Percentiles rank a stretch among this genome's conserved stretches.
Evolutionary conservation across 352 stramenopile species (phyloP).

Genomic region (Salisapilia sapeloensis): DNA sequence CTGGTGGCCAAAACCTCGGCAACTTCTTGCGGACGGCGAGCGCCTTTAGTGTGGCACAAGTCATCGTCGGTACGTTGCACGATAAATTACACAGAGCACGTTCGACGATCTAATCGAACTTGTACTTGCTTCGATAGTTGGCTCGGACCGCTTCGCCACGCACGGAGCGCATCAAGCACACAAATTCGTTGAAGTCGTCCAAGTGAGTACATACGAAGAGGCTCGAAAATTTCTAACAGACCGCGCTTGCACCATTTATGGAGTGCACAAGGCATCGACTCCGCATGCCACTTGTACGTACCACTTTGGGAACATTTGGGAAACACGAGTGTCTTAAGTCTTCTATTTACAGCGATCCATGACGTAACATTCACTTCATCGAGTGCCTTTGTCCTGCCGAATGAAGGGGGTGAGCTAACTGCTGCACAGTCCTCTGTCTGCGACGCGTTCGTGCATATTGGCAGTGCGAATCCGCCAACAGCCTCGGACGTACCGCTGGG

Average conservation of each 20-base stretch:
- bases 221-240: constrained; percentile 31
- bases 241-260: constrained; percentile 40
- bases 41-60: constrained; percentile 50
- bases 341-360: constrained; percentile 20
- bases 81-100: neutral
- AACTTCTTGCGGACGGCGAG: constrained; percentile 62
- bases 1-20: constrained; percentile 52
- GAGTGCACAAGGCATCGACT: constrained; percentile 9
- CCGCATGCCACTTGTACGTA: constrained; percentile 6
- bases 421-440: constrained; percentile 43
- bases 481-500: constrained; percentile 3
- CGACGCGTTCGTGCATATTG: constrained; percentile 42
- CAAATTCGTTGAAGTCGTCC: constrained; percentile 62
- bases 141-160: constrained; percentile 57
- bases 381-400: constrained; percentile 61
- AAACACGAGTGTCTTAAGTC: neutral
- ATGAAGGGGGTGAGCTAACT: constrained; percentile 35
- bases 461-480: constrained; percentile 24
- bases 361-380: constrained; percentile 21
- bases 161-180: constrained; percentile 59
- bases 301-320: neutral
- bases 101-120: constrained; percentile 1
- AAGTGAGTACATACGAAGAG: constrained; percentile 53
- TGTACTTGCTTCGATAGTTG: constrained; percentile 15
- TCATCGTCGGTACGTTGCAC: constrained; percentile 32